Evolutionary conservation across 345 rosid genomes (phyloP).

Genomic region (Viola odorata): DNA sequence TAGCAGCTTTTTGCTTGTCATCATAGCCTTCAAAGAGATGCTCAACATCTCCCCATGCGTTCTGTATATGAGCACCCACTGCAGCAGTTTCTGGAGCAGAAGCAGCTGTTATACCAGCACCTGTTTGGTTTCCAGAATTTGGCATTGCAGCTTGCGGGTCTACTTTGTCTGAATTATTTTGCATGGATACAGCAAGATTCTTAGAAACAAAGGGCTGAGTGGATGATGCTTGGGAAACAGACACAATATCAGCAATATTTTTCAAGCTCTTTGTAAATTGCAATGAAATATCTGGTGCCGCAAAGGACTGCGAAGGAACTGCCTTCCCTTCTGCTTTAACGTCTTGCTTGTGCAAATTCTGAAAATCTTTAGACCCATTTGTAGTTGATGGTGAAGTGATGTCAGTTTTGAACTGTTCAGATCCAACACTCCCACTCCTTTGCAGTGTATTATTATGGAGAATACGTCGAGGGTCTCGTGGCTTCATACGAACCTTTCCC

Average conservation of each 20-base stretch:
- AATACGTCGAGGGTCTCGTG: constrained; percentile 95
- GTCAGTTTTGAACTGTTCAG: constrained; percentile 50
- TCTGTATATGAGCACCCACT: constrained; percentile 42
- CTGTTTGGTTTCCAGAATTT: constrained; percentile 26
- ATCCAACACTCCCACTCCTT: constrained; percentile 38
- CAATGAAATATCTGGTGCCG: constrained; percentile 50
- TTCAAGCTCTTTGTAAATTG: constrained; percentile 65
- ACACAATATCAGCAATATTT: constrained; percentile 50
- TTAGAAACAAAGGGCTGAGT: constrained; percentile 33
- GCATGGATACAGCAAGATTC: constrained; percentile 35
- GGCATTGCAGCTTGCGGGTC: constrained; percentile 30
- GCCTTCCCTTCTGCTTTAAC: constrained; percentile 32
- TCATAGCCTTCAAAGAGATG: constrained; percentile 88
- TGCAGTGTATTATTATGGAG: constrained; percentile 59
- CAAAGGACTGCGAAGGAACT: constrained; percentile 31
- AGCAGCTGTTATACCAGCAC: constrained; percentile 16
- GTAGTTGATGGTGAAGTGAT: constrained; percentile 25
- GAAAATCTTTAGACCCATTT: constrained; percentile 30
- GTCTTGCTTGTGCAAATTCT: constrained; percentile 30
- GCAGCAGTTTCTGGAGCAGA: constrained; percentile 34
- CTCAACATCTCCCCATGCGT: constrained; percentile 83
- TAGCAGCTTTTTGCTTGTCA: constrained; percentile 81
- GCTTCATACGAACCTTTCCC: constrained; percentile 82
- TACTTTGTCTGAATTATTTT: constrained; percentile 28
- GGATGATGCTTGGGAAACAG: constrained; percentile 49